Evolutionary conservation across 257 asterid genomes (phyloP).

Genomic region (Gardenia jasminoides): DNA sequence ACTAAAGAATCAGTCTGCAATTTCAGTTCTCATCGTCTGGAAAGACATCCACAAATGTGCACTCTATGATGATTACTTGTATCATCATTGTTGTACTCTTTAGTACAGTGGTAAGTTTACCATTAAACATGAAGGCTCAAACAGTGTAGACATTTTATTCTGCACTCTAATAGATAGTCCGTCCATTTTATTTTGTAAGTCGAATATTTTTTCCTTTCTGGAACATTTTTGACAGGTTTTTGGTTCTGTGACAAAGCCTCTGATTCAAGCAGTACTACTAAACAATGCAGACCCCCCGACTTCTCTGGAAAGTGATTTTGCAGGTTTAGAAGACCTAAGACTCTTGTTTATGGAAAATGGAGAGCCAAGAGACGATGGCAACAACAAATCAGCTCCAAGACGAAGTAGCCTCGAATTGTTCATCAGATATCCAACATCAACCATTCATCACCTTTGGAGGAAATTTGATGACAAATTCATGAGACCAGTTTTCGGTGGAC

Average conservation of each 20-base stretch:
- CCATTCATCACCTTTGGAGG: constrained; percentile 52
- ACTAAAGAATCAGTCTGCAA: not conserved
- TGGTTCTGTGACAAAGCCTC: constrained; percentile 9
- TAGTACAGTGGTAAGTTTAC: constrained; percentile 32
- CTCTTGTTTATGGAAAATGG: not conserved
- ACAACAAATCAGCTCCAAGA: not conserved
- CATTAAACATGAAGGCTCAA: not conserved
- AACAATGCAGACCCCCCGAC: not conserved
- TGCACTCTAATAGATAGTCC: too few species aligned
- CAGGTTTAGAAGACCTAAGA: not conserved
- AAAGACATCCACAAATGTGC: not conserved
- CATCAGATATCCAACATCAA: constrained; percentile 25
- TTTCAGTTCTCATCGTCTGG: not conserved
- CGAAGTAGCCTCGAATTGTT: constrained; percentile 19
- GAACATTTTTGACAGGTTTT: constrained; percentile 16
- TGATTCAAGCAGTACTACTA: not conserved
- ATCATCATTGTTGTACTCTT: constrained; percentile 37
- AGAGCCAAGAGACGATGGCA: not conserved
- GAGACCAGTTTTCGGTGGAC: constrained; percentile 74
- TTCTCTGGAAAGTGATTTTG: not conserved
- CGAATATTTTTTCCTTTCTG: not conserved
- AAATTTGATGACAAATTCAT: constrained; percentile 60
- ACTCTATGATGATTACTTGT: constrained; percentile 36
- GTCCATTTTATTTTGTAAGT: not conserved
- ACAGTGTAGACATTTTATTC: not conserved